Percentiles rank a stretch among this genome's conserved stretches.
Evolutionary conservation across 2,329 filamentous ascomycete genomes (phyloP).

Genomic region (Fusarium sp.): DNA sequence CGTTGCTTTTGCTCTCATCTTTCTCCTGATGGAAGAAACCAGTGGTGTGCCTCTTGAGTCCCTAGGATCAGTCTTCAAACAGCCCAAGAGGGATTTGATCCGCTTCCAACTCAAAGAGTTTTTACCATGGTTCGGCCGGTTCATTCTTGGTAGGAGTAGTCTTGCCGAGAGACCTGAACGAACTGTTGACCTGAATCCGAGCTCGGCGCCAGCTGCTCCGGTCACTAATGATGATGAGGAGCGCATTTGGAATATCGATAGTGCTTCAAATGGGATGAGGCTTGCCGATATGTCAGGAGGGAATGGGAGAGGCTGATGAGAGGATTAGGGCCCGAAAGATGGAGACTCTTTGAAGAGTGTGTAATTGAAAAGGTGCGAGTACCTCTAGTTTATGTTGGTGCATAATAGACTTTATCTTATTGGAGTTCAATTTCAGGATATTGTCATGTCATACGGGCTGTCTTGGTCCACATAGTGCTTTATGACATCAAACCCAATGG

Average conservation of each 20-base stretch:
- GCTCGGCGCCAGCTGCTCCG: neutral
- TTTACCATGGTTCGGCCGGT: neutral
- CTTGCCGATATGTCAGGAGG: neutral
- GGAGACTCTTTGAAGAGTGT: neutral
- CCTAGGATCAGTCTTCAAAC: rapidly evolving
- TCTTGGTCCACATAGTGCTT: neutral
- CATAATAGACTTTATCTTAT: neutral
- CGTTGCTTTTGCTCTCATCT: neutral
- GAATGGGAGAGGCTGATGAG: neutral
- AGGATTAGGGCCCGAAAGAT: rapidly evolving
- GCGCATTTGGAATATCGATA: neutral
- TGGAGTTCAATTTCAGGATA: neutral
- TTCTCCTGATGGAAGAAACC: neutral
- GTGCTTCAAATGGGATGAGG: neutral
- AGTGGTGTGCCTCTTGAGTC: neutral
- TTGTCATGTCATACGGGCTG: no score
- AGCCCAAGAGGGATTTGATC: neutral
- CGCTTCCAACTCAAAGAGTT: neutral
- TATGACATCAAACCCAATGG: neutral
- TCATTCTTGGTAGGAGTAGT: neutral
- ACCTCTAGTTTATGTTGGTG: neutral
- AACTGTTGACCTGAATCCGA: neutral
- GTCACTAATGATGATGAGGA: neutral
- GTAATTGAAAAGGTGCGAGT: neutral
- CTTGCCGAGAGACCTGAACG: neutral